Base-by-base conservation (phyloP, 345 rosid genomes). In the Isatis tinctoria region DNA sequence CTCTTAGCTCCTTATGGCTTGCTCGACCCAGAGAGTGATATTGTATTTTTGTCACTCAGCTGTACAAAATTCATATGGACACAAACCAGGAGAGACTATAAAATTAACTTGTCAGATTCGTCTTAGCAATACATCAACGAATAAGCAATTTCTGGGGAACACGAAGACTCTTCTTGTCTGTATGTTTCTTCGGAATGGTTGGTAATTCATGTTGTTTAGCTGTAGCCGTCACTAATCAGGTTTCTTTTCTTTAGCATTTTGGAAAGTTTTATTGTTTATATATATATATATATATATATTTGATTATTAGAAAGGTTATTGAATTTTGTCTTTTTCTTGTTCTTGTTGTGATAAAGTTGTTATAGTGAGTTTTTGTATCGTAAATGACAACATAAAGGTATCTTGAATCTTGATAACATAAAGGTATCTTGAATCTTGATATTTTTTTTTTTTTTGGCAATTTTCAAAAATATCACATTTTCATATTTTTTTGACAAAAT, bases 1-100 rank as follows among this genome's bases (percentile, higher is more conserved):
- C 99, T 69, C 96, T 96, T 72, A 96, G 99, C 81, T 90, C 98
- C 57, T 88, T 95, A 10, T 95, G 99, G 99, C 93, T 95, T 32
- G 99, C 98, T 43, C 87, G 98, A 32, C 99, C 99, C 0, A 82
- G 88, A 80, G 99, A 95, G 71, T 95, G 84, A 88, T 53, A 10
- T 10, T 69, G 75, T 54, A 13, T 17, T 44, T 27, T 44, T 60
- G 43, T 69, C 39, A 60, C 39, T 37, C 74, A 69, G 70, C 71
- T 76, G 80, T 76, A 76, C 80, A 76, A 70, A 70, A 69, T 18
- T 54, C 63, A 41, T 61, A 69, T 61, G 59, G 58, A 52, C 33
- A 60, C 65, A 69, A 53, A 69, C 14, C 64, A 67, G 56, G 69
- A 75, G 69, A 75, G 69, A 75, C 69, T 30, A 40, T 68, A 51